phyloP scores from a whole-genome alignment of 1,284 basidiomycete species.

The Ceraceosorus bombacis region DNA sequence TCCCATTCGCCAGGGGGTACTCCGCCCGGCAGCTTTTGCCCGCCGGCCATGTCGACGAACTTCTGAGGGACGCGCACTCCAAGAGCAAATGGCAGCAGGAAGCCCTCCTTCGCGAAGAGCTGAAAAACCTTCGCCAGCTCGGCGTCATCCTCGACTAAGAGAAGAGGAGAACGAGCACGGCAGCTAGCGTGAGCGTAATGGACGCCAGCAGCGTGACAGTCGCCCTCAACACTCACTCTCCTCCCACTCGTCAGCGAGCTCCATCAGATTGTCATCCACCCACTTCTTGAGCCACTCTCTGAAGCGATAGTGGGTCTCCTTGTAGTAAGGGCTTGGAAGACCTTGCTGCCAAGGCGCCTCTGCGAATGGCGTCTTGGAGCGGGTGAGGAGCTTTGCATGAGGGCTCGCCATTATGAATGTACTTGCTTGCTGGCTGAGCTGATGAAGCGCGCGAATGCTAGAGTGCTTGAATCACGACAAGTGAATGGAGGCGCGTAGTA shows the following conservation, averaged over 20 bases:
- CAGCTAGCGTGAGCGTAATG: neutral
- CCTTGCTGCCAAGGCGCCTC: conserved; percentile 7
- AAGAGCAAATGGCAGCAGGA: conserved; percentile 32
- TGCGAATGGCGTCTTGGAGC: conserved; percentile 7
- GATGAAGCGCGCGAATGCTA: too few relatives aligned
- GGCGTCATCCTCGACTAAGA: conserved; percentile 8
- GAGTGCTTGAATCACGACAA: too few relatives aligned
- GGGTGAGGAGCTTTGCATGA: conserved; percentile 1
- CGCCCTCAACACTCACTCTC: conserved; percentile 6
- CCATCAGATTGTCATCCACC: conserved; percentile 3
- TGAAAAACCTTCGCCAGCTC: conserved; percentile 19
- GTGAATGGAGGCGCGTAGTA: too few relatives aligned
- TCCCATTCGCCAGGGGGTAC: conserved; percentile 34
- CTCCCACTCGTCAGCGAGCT: conserved; percentile 7
- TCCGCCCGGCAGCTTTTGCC: conserved; percentile 23
- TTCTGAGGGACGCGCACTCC: conserved; percentile 14
- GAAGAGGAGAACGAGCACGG: neutral
- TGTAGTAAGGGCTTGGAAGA: conserved; percentile 7
- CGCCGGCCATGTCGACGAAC: conserved; percentile 26
- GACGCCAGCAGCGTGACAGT: neutral
- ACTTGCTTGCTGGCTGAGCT: too few relatives aligned
- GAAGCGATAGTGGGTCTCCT: conserved; percentile 3
- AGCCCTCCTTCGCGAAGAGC: conserved; percentile 31
- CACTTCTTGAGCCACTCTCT: conserved; percentile 9
- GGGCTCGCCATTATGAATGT: too few relatives aligned